Evolutionary conservation across 2,329 filamentous ascomycete genomes (phyloP).

Genomic region (Talaromyces sp.): DNA sequence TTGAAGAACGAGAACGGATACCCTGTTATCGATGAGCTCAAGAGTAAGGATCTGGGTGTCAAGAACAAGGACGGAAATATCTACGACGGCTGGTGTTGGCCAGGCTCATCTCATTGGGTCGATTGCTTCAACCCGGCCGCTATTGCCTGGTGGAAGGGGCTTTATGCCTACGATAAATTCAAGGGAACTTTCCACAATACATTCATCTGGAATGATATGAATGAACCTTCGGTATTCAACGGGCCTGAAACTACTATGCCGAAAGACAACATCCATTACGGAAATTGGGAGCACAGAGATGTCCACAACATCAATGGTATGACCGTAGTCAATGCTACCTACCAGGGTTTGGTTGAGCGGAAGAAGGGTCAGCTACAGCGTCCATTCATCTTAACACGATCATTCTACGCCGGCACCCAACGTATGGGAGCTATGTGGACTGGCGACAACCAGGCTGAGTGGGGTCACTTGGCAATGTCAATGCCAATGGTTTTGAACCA

Average conservation of each 20-base stretch:
- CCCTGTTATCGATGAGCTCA: constrained; percentile 71
- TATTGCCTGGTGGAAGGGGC: constrained; percentile 80
- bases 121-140: constrained; percentile 94
- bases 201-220: constrained; percentile 99
- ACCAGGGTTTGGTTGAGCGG: constrained; percentile 74
- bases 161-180: constrained; percentile 87
- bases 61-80: constrained; percentile 84
- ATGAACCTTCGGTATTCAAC: constrained; percentile 98
- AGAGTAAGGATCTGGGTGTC: constrained; percentile 75
- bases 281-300: constrained; percentile 93
- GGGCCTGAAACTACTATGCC: constrained; percentile 98
- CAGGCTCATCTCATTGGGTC: constrained; percentile 92
- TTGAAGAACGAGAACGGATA: constrained; percentile 90
- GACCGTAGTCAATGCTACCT: constrained; percentile 93
- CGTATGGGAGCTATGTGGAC: constrained; percentile 96
- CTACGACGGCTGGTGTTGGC: constrained; percentile 99
- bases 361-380: constrained; percentile 81
- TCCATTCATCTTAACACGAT: constrained; percentile 87
- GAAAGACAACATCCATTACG: constrained; percentile 91
- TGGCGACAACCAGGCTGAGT: constrained; percentile 90
- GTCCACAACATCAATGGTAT: constrained; percentile 94
- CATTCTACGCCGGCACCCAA: constrained; percentile 89
- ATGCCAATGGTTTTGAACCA: constrained; percentile 93
- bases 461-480: constrained; percentile 83
- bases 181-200: constrained; percentile 81